phyloP scores from a whole-genome alignment of 495 filamentous ascomycete genomes.

The Entonaema liquescens region DNA sequence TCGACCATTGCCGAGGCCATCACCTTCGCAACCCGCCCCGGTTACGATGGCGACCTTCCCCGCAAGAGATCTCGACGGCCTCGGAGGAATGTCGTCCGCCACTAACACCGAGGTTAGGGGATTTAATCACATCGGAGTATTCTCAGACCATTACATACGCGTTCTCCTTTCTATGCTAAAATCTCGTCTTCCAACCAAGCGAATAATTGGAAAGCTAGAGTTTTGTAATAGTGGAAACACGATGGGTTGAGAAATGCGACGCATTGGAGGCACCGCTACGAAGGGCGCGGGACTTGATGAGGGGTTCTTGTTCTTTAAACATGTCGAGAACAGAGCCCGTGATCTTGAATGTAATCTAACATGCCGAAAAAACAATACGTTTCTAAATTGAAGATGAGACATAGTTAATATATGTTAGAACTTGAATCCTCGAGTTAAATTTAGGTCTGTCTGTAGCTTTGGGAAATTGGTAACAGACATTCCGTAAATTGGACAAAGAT shows the following conservation, averaged over 20 bases:
- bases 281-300: slow-evolving; percentile 9
- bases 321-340: neutral
- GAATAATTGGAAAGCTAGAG: neutral
- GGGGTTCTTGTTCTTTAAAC: slow-evolving; percentile 2
- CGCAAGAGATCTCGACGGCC: slow-evolving; percentile 43
- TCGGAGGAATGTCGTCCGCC: slow-evolving; percentile 31
- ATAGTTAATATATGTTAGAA: neutral
- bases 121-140: neutral
- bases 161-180: slow-evolving; percentile 23
- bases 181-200: neutral
- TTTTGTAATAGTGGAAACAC: neutral
- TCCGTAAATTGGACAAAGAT: neutral
- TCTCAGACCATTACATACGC: slow-evolving; percentile 2
- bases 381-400: neutral
- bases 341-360: neutral
- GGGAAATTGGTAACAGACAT: neutral
- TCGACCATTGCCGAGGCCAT: slow-evolving; percentile 67
- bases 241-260: neutral
- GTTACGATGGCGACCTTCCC: slow-evolving; percentile 68
- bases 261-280: neutral
- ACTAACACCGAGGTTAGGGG: slow-evolving; percentile 18
- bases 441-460: neutral
- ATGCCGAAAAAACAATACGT: neutral
- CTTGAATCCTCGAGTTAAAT: neutral
- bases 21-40: slow-evolving; percentile 62